These are phyloP conservation scores for Neodidymelliopsis sp. DNA, from an alignment of 2,329 filamentous ascomycete species.

Conservation along the genomic window DNA sequence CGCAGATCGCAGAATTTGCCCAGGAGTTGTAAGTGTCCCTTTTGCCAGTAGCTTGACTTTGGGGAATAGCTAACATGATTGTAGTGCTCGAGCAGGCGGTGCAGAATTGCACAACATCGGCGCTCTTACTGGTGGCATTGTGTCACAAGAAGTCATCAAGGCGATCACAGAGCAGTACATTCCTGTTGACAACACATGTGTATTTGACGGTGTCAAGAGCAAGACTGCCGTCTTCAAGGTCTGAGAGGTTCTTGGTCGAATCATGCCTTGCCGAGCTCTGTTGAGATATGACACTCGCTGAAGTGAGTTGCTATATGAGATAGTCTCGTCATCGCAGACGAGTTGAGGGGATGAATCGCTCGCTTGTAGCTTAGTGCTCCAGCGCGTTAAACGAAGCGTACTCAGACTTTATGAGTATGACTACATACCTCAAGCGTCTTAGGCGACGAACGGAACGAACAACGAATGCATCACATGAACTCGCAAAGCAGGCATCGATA, in stretches of 20 bases:
- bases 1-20: constrained; percentile 46
- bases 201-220: constrained; percentile 68
- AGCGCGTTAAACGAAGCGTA: too few relatives aligned
- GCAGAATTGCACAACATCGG: constrained; percentile 94
- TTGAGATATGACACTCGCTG: too few relatives aligned
- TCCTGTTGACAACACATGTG: constrained; percentile 68
- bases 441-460: too few relatives aligned
- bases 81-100: constrained; percentile 73
- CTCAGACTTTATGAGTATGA: too few relatives aligned
- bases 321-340: too few relatives aligned
- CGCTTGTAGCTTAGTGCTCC: too few relatives aligned
- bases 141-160: constrained; percentile 97
- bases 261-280: too few relatives aligned
- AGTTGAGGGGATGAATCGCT: too few relatives aligned
- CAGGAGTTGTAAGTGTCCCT: constrained; percentile 55
- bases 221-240: constrained; percentile 61
- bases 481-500: too few relatives aligned
- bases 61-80: constrained; percentile 11
- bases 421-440: too few relatives aligned
- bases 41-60: constrained; percentile 1
- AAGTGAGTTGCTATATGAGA: too few relatives aligned
- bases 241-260: constrained; percentile 11
- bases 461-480: too few relatives aligned
- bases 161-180: constrained; percentile 74
- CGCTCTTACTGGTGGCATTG: constrained; percentile 85